These are phyloP conservation scores for Dryas drummondii DNA, from an alignment of 306 rosid genomes.

Conservation along the genomic window DNA sequence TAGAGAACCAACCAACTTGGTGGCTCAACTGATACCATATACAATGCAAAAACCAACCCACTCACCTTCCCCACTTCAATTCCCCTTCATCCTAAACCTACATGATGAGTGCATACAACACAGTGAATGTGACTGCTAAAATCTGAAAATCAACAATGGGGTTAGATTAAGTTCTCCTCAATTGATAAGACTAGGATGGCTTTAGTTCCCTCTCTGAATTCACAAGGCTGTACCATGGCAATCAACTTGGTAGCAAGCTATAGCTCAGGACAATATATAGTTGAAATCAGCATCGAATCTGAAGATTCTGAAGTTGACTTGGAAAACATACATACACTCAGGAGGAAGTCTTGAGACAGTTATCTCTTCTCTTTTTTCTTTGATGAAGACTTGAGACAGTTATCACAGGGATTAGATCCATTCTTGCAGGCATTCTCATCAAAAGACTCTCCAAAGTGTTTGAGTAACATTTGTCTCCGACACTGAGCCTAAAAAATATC, in stretches of 20 bases:
- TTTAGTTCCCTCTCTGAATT: no score
- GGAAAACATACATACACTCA: conserved; percentile 24
- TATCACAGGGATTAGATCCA: conserved; percentile 87
- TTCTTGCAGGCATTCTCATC: conserved; percentile 65
- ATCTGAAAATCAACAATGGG: not conserved
- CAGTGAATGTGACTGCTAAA: not conserved
- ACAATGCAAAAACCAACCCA: not conserved
- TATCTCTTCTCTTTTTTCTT: conserved; percentile 31
- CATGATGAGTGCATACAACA: not conserved
- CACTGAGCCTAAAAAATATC: conserved; percentile 57
- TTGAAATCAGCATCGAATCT: not conserved
- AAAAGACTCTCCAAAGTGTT: conserved; percentile 84
- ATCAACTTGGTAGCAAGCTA: no score
- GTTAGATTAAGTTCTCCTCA: no score
- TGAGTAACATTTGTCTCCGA: conserved; percentile 77
- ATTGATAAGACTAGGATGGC: no score
- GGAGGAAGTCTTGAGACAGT: conserved; percentile 38
- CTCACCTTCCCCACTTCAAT: no score
- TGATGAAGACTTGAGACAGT: conserved; percentile 58
- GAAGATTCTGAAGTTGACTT: not conserved
- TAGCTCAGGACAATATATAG: not conserved
- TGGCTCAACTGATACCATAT: not conserved
- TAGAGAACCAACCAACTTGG: no score
- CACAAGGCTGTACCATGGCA: no score
- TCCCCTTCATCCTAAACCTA: no score